Conservation (phyloP, 2,329 filamentous ascomycete species). For the Fusarium nodosum region DNA sequence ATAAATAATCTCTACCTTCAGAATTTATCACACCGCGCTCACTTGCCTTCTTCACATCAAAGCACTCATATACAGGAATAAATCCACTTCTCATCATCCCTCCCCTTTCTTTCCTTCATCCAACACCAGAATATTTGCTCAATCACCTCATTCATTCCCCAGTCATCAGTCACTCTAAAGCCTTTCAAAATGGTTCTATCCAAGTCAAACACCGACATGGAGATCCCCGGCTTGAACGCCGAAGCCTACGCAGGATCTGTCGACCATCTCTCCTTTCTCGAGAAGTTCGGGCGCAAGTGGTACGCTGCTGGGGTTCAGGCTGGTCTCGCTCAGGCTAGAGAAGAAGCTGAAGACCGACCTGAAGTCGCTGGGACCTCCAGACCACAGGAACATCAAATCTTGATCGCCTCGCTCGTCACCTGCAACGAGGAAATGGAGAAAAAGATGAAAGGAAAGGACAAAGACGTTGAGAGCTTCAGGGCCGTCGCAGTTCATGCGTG, state of each 20-base stretch:
- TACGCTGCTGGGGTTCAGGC: background rate
- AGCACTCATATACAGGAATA: no score
- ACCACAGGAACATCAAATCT: background rate
- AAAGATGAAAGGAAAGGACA: background rate
- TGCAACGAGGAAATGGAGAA: background rate
- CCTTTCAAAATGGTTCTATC: background rate
- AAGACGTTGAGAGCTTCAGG: accelerated
- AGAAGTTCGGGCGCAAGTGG: background rate
- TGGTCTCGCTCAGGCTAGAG: background rate
- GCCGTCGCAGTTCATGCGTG: accelerated
- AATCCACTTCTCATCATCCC: background rate
- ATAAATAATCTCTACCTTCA: no score
- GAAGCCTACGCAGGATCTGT: background rate
- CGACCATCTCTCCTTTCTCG: background rate
- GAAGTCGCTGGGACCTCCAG: no score
- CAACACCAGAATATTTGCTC: background rate
- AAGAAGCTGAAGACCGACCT: background rate
- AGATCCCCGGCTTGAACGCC: background rate
- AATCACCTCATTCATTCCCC: background rate
- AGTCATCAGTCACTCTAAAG: background rate
- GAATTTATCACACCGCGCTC: no score
- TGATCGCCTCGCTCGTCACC: background rate
- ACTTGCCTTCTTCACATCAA: no score
- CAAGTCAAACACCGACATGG: background rate
- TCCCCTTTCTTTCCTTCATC: background rate